phyloP scores from a whole-genome alignment of 306 rosid species.

The Sindora glabra region DNA sequence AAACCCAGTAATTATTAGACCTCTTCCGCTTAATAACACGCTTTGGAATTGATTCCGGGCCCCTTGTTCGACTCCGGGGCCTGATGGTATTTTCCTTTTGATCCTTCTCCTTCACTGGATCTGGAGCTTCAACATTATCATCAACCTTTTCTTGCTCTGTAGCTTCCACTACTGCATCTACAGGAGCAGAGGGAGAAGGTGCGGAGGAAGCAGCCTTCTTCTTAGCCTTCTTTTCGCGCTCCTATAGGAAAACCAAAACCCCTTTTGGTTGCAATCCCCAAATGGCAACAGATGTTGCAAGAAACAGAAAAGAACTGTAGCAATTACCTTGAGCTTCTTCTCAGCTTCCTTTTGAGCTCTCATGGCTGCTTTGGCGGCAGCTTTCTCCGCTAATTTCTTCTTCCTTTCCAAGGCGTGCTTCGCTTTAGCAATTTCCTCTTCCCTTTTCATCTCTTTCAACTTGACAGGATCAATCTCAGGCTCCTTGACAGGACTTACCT shows the following conservation, averaged over 20 bases:
- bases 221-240: constrained; percentile 85
- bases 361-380: constrained; percentile 69
- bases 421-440: constrained; percentile 79
- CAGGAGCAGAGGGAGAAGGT: constrained; percentile 20
- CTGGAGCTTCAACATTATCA: constrained; percentile 33
- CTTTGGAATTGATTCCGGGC: constrained; percentile 42
- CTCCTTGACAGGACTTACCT: constrained; percentile 38
- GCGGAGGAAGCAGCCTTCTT: constrained; percentile 44
- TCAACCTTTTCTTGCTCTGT: constrained; percentile 41
- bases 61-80: constrained; percentile 47
- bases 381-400: constrained; percentile 74
- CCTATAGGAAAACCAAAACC: constrained; percentile 35
- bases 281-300: background rate
- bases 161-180: constrained; percentile 33
- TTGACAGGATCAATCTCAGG: constrained; percentile 50
- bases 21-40: constrained; percentile 62
- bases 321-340: constrained; percentile 73
- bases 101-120: constrained; percentile 35
- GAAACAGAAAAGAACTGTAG: background rate
- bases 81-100: constrained; percentile 46
- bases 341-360: constrained; percentile 86
- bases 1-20: constrained; percentile 52
- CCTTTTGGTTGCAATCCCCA: background rate
- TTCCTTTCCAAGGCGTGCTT: constrained; percentile 88
- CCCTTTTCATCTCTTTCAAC: constrained; percentile 78